Conservation (phyloP, 352 stramenopile species). For the Phytophthora agathidicida region DNA sequence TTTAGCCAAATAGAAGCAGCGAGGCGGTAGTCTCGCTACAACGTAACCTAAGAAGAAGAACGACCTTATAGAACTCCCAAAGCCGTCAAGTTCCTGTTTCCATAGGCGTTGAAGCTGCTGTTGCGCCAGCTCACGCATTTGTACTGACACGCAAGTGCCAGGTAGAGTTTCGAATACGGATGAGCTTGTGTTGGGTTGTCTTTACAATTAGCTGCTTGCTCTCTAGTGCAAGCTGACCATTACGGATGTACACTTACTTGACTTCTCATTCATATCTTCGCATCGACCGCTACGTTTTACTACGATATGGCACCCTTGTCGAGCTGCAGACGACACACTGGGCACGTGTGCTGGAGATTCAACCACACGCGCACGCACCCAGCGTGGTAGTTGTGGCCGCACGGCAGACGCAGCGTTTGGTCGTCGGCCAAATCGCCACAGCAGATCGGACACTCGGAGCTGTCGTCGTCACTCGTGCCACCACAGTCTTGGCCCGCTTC, state of each 20-base stretch:
- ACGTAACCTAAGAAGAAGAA: conserved; percentile 48
- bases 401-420: conserved; percentile 57
- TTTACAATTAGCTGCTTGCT: conserved; percentile 8
- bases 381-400: conserved; percentile 69
- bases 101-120: too few species aligned
- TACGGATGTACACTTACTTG: conserved; percentile 13
- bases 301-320: conserved; percentile 11
- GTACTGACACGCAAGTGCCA: not conserved
- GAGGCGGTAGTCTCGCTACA: conserved; percentile 30
- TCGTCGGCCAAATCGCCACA: conserved; percentile 50
- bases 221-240: not conserved
- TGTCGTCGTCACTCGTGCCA: conserved; percentile 36
- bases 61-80: conserved; percentile 38
- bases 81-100: conserved; percentile 4
- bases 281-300: conserved; percentile 4
- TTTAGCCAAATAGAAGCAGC: conserved; percentile 50
- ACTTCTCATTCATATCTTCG: conserved; percentile 16
- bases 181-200: conserved; percentile 12
- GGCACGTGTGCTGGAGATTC: conserved; percentile 70
- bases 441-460: conserved; percentile 75
- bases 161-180: not conserved
- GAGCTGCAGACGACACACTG: conserved; percentile 58
- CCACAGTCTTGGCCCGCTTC: conserved; percentile 13
- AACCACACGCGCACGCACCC: conserved; percentile 77
- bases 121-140: too few species aligned